Conservation (phyloP, 352 stramenopile genomes). For the Thalassiosira pacifica region DNA sequence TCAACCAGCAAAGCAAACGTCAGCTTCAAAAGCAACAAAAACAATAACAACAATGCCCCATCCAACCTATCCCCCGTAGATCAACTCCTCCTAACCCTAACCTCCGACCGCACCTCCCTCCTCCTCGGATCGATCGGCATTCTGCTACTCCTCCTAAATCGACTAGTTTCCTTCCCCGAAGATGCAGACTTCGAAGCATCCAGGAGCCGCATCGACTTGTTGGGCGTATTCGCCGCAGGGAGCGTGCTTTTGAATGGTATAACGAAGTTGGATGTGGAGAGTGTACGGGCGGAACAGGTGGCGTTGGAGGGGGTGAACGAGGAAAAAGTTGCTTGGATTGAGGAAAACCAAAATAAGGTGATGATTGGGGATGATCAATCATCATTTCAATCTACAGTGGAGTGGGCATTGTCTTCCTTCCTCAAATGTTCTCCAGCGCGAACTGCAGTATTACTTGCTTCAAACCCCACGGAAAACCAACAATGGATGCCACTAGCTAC, state of each 20-base stretch:
- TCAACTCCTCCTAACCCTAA: slow-evolving; percentile 47
- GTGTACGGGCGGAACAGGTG: slow-evolving; percentile 71
- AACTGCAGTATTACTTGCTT: slow-evolving; percentile 68
- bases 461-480: slow-evolving; percentile 11
- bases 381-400: slow-evolving; percentile 47
- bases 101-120: slow-evolving; percentile 78
- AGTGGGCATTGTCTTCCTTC: slow-evolving; percentile 59
- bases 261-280: slow-evolving; percentile 81
- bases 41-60: slow-evolving; percentile 8
- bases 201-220: slow-evolving; percentile 75
- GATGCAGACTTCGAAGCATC: slow-evolving; percentile 26
- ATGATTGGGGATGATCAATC: slow-evolving; percentile 13
- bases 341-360: neutral
- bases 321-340: slow-evolving; percentile 35
- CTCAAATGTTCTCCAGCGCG: slow-evolving; percentile 66
- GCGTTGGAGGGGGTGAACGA: slow-evolving; percentile 68
- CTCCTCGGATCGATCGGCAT: slow-evolving; percentile 74
- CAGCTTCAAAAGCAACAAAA: slow-evolving; percentile 31
- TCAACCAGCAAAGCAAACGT: slow-evolving; percentile 44
- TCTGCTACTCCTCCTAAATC: slow-evolving; percentile 65
- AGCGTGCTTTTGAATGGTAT: slow-evolving; percentile 84
- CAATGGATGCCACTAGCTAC: slow-evolving; percentile 64
- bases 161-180: slow-evolving; percentile 59
- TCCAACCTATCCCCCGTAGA: slow-evolving; percentile 51
- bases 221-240: slow-evolving; percentile 79